Base-by-base conservation (phyloP, 192 early-diverging fungal species). In the Coemansia sp. region DNA sequence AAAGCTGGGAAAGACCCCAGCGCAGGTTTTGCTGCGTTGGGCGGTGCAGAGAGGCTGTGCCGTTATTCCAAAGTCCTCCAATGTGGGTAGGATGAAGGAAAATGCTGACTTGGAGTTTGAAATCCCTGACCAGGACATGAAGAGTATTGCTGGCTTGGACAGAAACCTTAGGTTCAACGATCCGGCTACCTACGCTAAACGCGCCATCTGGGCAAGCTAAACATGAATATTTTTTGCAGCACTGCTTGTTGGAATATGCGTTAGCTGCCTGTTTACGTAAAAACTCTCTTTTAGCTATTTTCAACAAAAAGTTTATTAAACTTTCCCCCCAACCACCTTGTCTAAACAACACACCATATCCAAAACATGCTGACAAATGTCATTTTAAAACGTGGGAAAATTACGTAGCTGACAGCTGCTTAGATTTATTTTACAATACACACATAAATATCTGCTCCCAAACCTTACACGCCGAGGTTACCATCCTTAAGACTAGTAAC, bases 1-100 rank as follows among this genome's bases (percentile, higher is more conserved):
- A 55, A 75, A 71, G 47, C 81, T 89, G 59, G 71, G 78, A 42
- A 83, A 67, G 46, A 57, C 82, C 0, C 65, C 83, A 13, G 91
- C 89, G 15, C 90, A 92, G 51, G 82, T 91, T 41, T 64, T 89
- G 17, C 61, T 93, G 50, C 70, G 84, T 15, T 93, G 89, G 85
- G 86, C 76, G 25, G 74, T 81, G 8, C 80, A 92, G 66, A 84
- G 90, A 43, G 88, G 88, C 0, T 83, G 81, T 24, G 67, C 72
- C 9, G 89, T 90, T 9, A 88, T 93, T 66, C 91, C 91, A 62
- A 91, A 92, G 79, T 86, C 83, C 6, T 81, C 84, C 15, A 89
- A 83, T 17, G 71, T 76, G 9, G 62, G 67, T 8, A 77, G 89
- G 27, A 83, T 93, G 57, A 45, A 52, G 17, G 73, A 72, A 23